Evolutionary conservation across 2,329 filamentous ascomycete species (phyloP), one percentile per base, ranked within the genome.

Genomic region (Diaporthe sp.): DNA sequence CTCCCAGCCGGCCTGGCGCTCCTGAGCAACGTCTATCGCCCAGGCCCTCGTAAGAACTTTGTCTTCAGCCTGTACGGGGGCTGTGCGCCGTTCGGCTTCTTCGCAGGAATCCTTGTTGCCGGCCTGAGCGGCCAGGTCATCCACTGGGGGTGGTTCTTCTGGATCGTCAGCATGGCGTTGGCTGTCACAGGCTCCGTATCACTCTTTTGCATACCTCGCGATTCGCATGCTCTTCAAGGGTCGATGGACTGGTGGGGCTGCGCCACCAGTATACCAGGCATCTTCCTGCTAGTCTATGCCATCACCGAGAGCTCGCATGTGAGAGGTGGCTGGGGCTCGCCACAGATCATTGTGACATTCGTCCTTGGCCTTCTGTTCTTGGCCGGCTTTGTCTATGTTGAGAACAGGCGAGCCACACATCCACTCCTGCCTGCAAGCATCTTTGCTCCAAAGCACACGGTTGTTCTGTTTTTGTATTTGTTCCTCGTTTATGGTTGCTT

Each of bases 251-350:
- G 90, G 89, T 83, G 86, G 55, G 92, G 92, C 1, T 84, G 87
- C 13, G 79, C 83, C 2, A 85, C 90, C 17, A 90, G 90, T 10
- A 85, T 92, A 4, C 84, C 85, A 0, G 92, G 92, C 0, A 82
- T 93, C 3, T 86, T 93, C 13, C 84, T 94, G 19, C 84, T 93
- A 78, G 90, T 94, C 3, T 94, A 92, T 79, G 90, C 92, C 1
- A 88, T 95, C 73, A 93, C 92, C 1, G 90, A 94, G 75, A 91
- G 90, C 49, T 88, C 90, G 0, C 90, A 93, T 80, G 91, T 91
- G 1, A 86, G 89, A 0, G 79, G 89, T 6, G 88, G 90, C 12
- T 94, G 93, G 93, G 85, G 83, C 39, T 92, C 91, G 2, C 91
- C 91, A 0, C 93, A 94, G 76, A 92, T 94, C 71, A 87, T 88